phyloP scores from a whole-genome alignment of 805 yeast species.

The Barnettozyma vustinii region DNA sequence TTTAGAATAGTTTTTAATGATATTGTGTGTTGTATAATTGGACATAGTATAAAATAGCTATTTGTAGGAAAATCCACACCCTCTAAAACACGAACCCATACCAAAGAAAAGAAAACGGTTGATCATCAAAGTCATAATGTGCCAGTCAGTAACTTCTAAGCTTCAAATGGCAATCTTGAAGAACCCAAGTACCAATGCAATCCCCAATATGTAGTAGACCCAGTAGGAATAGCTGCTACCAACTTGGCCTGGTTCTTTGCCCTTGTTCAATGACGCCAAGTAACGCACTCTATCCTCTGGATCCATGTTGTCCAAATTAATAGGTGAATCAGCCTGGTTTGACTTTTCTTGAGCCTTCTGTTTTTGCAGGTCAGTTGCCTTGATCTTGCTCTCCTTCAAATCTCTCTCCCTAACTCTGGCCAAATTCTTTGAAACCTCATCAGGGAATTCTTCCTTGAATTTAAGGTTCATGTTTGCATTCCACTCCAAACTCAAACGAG shows the following conservation, averaged over 20 bases:
- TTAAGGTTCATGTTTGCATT: constrained; percentile 49
- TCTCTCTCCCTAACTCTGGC: constrained; percentile 24
- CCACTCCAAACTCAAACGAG: constrained; percentile 56
- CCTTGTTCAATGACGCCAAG: constrained; percentile 19
- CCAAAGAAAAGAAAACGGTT: background rate
- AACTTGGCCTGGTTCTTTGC: background rate
- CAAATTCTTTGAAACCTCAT: constrained; percentile 39
- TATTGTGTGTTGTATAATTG: background rate
- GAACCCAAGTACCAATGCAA: constrained; percentile 27
- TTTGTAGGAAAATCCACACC: too few relatives aligned
- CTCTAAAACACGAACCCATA: background rate
- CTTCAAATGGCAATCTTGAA: constrained; percentile 15
- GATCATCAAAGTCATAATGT: background rate
- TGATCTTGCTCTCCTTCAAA: constrained; percentile 6
- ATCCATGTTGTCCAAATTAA: constrained; percentile 33
- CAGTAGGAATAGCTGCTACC: constrained; percentile 11
- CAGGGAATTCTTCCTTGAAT: constrained; percentile 66
- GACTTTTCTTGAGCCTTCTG: constrained; percentile 14
- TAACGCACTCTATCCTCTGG: constrained; percentile 67
- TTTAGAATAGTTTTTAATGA: constrained; percentile 18
- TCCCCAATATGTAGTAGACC: constrained; percentile 30
- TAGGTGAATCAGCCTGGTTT: constrained; percentile 2
- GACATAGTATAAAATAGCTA: background rate
- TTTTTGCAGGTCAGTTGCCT: background rate
- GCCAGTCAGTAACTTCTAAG: background rate